Evolutionary conservation across 495 filamentous ascomycete genomes (phyloP).

Genomic region (Neohortaea acidophila): DNA sequence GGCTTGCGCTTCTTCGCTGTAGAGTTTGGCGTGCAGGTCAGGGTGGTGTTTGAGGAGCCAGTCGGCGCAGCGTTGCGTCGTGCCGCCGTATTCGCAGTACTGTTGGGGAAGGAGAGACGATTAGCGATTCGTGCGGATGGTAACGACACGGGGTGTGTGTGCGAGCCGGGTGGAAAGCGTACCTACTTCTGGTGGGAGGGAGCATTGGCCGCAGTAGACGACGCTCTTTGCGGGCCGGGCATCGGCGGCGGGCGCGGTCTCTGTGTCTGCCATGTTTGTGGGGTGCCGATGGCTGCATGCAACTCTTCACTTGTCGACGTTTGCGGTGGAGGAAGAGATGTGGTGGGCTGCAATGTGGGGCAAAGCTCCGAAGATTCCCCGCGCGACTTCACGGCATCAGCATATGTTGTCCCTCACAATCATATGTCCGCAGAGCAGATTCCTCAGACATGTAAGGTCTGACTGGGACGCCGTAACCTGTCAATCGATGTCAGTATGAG

Average conservation of each 20-base stretch:
- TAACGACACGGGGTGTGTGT: slow-evolving; percentile 3
- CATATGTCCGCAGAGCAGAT: no score
- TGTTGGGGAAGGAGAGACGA: no score
- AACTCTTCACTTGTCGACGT: no score
- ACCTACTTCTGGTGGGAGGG: slow-evolving; percentile 82
- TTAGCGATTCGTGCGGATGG: background rate
- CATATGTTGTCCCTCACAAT: no score
- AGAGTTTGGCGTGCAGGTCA: slow-evolving; percentile 57
- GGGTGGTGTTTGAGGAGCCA: slow-evolving; percentile 71
- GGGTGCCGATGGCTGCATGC: background rate
- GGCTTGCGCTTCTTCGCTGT: slow-evolving; percentile 84
- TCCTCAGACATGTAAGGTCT: no score
- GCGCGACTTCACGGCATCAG: no score
- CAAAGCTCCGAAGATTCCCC: no score
- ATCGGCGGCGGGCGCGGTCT: slow-evolving; percentile 2
- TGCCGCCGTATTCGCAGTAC: slow-evolving; percentile 98
- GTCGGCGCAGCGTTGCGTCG: slow-evolving; percentile 94
- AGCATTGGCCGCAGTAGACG: slow-evolving; percentile 81
- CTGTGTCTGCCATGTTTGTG: slow-evolving; percentile 11
- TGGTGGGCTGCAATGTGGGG: no score
- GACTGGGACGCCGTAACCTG: no score
- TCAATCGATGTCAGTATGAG: no score
- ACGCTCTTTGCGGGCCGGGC: slow-evolving; percentile 32
- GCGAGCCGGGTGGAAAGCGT: slow-evolving; percentile 7
- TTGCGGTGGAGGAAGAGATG: no score